Percentiles rank a stretch among this genome's conserved stretches.
phyloP scores from a whole-genome alignment of 306 rosid genomes.

The Sechiopsis laciniata region DNA sequence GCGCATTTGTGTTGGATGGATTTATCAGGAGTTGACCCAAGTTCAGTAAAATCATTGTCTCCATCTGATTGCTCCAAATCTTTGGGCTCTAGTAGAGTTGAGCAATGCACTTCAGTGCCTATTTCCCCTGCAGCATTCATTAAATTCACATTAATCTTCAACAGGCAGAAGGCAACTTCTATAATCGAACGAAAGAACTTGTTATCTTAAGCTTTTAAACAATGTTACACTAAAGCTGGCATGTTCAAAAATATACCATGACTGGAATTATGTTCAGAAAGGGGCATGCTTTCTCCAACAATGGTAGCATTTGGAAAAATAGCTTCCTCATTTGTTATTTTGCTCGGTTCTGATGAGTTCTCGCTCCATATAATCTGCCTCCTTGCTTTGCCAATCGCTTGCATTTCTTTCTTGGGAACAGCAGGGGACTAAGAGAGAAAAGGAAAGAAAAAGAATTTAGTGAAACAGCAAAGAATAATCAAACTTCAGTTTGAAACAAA shows the following conservation, averaged over 20 bases:
- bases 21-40: conserved; percentile 24
- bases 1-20: conserved; percentile 11
- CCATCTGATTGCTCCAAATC: conserved; percentile 32
- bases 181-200: background rate
- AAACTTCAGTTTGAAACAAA: background rate
- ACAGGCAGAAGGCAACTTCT: background rate
- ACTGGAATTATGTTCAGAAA: background rate
- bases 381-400: conserved; percentile 29
- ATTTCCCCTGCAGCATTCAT: background rate
- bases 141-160: background rate
- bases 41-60: conserved; percentile 30
- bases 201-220: background rate
- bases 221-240: background rate
- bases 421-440: conserved; percentile 32
- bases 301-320: conserved; percentile 25
- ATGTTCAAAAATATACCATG: conserved; percentile 34
- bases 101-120: background rate
- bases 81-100: conserved; percentile 17
- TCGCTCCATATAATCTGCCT: conserved; percentile 28
- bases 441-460: conserved; percentile 4
- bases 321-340: conserved; percentile 33
- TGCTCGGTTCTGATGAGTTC: conserved; percentile 25
- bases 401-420: conserved; percentile 38
- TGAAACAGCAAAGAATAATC: background rate
- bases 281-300: conserved; percentile 23